These are phyloP conservation scores for Basidioascus undulatus DNA, from an alignment of 768 basidiomycete genomes.

Conservation along the genomic window DNA sequence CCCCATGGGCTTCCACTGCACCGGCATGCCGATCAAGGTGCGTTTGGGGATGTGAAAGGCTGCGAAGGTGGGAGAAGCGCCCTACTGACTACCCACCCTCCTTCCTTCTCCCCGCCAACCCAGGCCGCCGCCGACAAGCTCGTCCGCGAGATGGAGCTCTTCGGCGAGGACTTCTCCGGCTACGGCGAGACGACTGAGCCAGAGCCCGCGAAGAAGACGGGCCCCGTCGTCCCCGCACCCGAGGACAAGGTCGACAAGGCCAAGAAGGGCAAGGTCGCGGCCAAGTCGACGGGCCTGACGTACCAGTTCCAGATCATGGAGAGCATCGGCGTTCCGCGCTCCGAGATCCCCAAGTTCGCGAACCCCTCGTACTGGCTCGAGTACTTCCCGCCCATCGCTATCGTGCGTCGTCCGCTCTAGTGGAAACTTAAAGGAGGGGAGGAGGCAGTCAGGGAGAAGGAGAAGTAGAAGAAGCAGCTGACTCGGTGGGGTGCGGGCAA, in stretches of 20 bases:
- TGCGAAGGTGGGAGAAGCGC: background rate
- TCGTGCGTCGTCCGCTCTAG: slow-evolving; percentile 26
- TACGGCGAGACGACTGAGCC: slow-evolving; percentile 27
- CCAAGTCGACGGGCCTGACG: slow-evolving; percentile 74
- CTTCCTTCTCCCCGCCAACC: background rate
- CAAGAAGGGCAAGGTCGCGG: slow-evolving; percentile 82
- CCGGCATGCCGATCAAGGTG: slow-evolving; percentile 98
- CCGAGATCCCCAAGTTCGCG: slow-evolving; percentile 85
- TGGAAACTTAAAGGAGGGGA: background rate
- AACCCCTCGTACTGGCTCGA: slow-evolving; percentile 82
- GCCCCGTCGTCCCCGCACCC: slow-evolving; percentile 4
- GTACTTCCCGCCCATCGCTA: slow-evolving; percentile 89
- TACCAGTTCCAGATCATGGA: slow-evolving; percentile 99
- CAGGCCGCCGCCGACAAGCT: slow-evolving; percentile 95
- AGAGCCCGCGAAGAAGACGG: slow-evolving; percentile 14
- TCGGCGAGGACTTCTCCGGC: slow-evolving; percentile 66
- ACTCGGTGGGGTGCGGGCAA: no score
- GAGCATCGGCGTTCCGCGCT: slow-evolving; percentile 62
- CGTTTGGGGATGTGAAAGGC: slow-evolving; percentile 14
- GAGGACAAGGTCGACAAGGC: slow-evolving; percentile 35
- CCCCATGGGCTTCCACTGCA: slow-evolving; percentile 94
- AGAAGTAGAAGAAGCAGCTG: background rate
- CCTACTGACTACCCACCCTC: no score
- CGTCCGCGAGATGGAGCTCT: slow-evolving; percentile 86
- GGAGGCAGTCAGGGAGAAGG: background rate